Evolutionary conservation across 139 green algal species (phyloP), one percentile per base, ranked within the genome.

Genomic region (Axilococcus clingmanii): DNA sequence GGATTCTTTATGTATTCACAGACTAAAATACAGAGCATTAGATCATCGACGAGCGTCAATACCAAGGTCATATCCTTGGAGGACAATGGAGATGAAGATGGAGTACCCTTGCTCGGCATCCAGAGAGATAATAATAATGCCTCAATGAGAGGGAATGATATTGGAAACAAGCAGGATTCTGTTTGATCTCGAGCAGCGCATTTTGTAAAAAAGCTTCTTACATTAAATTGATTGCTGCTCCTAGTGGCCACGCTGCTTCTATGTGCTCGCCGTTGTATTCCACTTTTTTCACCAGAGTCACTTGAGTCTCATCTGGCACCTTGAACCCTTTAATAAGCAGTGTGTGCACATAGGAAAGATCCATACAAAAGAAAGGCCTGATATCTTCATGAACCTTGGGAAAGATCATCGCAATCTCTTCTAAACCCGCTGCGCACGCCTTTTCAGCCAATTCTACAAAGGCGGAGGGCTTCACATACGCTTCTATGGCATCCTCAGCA

Each of bases 221-320:
- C 24, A 83, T 29, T n/a, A 68, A 23, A 40, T 85, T 77, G 52
- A 97, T 80, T 22, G 86, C 89, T 5, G 89, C 89, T 9, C 89
- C 89, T 22, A 97, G 69, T 0, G 89, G 72, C 89, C 89, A 97
- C 2, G 83, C 79, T 6, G 81, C 84, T 57, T 97, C 89, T 20
- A 95, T 75, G n/a, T 78, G 49, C 51, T 94, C 68, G 2, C 71
- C 72, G 30, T 92, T 82, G 70, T 94, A 94, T 30, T 75, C 29
- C 12, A 96, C 74, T 9, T 66, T 55, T 67, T 86, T 85, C 23
- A 85, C 69, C 9, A 88, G 38, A 11, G 63, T 78, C 9, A 83
- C 34, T 15, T 48, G 33, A 12, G 70, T 33, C 15, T 70, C 44
- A 7, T 69, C 63, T 7, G 59, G 52, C 22, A 81, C 65, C 35